phyloP scores from a whole-genome alignment of 306 rosid genomes.

The Sphenostylis stenocarpa region DNA sequence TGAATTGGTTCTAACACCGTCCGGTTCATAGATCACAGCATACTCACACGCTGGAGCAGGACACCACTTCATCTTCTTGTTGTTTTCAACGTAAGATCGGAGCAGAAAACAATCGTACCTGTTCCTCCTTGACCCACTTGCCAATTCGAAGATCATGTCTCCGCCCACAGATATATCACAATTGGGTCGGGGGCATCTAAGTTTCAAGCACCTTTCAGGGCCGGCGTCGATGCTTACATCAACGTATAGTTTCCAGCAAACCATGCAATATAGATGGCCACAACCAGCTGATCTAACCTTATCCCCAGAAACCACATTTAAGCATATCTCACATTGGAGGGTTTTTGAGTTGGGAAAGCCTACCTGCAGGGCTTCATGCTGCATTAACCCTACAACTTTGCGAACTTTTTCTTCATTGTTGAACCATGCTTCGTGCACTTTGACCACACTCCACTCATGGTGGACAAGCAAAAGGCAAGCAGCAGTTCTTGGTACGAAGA shows the following conservation, averaged over 20 bases:
- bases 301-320: background rate
- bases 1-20: background rate
- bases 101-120: slow-evolving; percentile 2
- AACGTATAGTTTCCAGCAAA: slow-evolving; percentile 14
- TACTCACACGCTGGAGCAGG: slow-evolving; percentile 6
- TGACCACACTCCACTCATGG: background rate
- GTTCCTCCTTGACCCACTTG: background rate
- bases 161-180: slow-evolving; percentile 10
- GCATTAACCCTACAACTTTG: background rate
- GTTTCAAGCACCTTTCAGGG: background rate
- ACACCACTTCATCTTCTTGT: slow-evolving; percentile 27
- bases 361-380: background rate
- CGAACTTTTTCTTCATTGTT: slow-evolving; percentile 12
- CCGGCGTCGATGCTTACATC: background rate
- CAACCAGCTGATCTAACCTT: slow-evolving; percentile 1
- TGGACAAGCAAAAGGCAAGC: slow-evolving; percentile 9
- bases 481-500: background rate
- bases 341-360: background rate
- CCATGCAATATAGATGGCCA: slow-evolving; percentile 15
- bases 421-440: slow-evolving; percentile 7
- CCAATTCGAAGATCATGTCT: slow-evolving; percentile 1
- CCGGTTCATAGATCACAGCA: background rate
- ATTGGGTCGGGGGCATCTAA: background rate
- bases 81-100: slow-evolving; percentile 27
- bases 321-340: background rate